Percentiles rank a stretch among this genome's conserved stretches.
Evolutionary conservation across 371 early-diverging fungal genomes (phyloP).

Genomic region (Apophysomyces sp.): DNA sequence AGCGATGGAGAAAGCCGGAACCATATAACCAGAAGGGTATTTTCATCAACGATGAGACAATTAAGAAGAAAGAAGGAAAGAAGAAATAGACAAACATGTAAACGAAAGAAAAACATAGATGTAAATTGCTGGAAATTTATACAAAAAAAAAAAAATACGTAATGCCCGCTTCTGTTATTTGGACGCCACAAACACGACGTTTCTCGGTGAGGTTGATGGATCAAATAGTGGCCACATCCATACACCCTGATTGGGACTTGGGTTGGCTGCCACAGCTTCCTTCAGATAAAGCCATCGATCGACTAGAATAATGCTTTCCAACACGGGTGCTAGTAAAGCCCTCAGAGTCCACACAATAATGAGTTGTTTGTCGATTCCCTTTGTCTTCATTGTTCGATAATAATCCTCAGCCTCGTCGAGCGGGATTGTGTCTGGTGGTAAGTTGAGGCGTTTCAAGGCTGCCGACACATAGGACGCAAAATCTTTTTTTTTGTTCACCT

Average conservation of each 20-base stretch:
- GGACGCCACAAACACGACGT: slow-evolving; percentile 38
- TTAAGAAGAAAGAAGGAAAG: slow-evolving; percentile 94
- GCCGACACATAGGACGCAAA: slow-evolving; percentile 35
- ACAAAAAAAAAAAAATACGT: slow-evolving; percentile 1
- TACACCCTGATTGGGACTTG: slow-evolving; percentile 9
- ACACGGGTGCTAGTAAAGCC: slow-evolving; percentile 66
- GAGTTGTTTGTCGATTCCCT: slow-evolving; percentile 55
- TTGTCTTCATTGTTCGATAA: slow-evolving; percentile 28
- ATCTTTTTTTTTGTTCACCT: slow-evolving; percentile 54
- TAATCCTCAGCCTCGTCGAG: slow-evolving; percentile 42
- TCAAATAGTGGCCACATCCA: slow-evolving; percentile 51
- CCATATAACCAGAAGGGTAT: slow-evolving; percentile 99
- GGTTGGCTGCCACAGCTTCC: slow-evolving; percentile 35
- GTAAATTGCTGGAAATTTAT: slow-evolving; percentile 3
- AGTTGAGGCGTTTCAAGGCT: slow-evolving; percentile 40
- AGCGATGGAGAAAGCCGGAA: slow-evolving; percentile 92
- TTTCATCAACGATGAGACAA: slow-evolving; percentile 96
- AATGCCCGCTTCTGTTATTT: slow-evolving; percentile 21
- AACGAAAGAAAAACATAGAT: not conserved
- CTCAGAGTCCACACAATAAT: slow-evolving; percentile 80
- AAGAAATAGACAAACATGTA: slow-evolving; percentile 70
- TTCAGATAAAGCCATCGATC: slow-evolving; percentile 72
- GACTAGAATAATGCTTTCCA: slow-evolving; percentile 75
- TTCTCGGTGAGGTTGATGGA: slow-evolving; percentile 37
- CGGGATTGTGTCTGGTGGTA: slow-evolving; percentile 38